Conservation (phyloP, 2,329 filamentous ascomycete species). For the Capronia coronata region DNA sequence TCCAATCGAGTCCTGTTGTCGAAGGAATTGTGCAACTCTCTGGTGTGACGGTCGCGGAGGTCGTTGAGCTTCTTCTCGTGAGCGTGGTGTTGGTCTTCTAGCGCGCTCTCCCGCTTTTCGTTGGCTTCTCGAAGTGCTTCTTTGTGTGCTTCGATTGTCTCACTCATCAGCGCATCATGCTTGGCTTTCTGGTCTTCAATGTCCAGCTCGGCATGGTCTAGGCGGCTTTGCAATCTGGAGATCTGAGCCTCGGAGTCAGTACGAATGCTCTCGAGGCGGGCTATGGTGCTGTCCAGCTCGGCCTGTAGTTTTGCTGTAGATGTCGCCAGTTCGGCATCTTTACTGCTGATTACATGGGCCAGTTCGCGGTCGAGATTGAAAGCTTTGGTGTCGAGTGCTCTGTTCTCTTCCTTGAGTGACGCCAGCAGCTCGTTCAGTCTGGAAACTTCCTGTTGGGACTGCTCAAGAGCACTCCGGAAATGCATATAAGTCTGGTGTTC, state of each 20-base stretch:
- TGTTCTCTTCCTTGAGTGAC: slow-evolving; percentile 49
- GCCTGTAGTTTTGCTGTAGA: slow-evolving; percentile 70
- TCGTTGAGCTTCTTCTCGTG: slow-evolving; percentile 71
- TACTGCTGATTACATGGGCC: slow-evolving; percentile 73
- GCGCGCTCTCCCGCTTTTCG: slow-evolving; percentile 48
- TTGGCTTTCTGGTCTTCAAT: slow-evolving; percentile 73
- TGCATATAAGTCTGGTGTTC: slow-evolving; percentile 72
- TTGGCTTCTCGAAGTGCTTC: slow-evolving; percentile 50
- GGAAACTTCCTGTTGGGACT: slow-evolving; percentile 52
- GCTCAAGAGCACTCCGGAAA: slow-evolving; percentile 70
- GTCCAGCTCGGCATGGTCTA: slow-evolving; percentile 72
- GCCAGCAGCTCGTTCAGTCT: slow-evolving; percentile 56
- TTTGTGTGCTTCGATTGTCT: slow-evolving; percentile 64
- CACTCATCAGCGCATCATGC: slow-evolving; percentile 77
- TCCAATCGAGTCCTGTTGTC: slow-evolving; percentile 80
- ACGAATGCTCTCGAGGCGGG: slow-evolving; percentile 71
- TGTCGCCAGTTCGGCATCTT: slow-evolving; percentile 71
- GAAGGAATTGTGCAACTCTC: slow-evolving; percentile 62
- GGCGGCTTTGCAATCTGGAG: slow-evolving; percentile 61
- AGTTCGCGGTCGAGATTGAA: slow-evolving; percentile 73
- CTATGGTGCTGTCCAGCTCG: slow-evolving; percentile 76
- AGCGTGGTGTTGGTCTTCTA: slow-evolving; percentile 53
- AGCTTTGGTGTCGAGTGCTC: slow-evolving; percentile 63
- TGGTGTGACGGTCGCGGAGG: slow-evolving; percentile 66
- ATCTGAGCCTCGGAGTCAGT: slow-evolving; percentile 72